Conservation (phyloP, 495 filamentous ascomycete genomes). For the Clohesyomyces aquaticus region DNA sequence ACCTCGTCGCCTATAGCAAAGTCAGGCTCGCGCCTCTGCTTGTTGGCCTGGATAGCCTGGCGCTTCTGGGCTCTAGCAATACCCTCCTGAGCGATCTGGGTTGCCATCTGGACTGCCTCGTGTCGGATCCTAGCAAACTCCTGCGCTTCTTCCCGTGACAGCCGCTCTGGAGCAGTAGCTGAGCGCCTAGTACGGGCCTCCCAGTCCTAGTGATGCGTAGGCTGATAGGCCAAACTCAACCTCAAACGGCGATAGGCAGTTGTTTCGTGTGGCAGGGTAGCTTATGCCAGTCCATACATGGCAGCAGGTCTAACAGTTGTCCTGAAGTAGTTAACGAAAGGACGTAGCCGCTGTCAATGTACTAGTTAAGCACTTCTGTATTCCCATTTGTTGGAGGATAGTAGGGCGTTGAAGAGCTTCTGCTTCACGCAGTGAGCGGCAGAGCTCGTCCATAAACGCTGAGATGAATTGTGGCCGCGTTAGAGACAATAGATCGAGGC, state of each 20-base stretch:
- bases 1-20: too few species aligned
- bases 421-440: constrained; percentile 19
- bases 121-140: too few species aligned
- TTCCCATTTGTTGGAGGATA: constrained; percentile 40
- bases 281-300: constrained; percentile 4
- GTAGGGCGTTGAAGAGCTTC: constrained; percentile 35
- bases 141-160: too few species aligned
- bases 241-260: constrained; percentile 4
- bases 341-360: background rate
- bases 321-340: background rate
- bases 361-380: constrained; percentile 39
- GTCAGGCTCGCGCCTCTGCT: too few species aligned
- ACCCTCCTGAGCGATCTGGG: too few species aligned
- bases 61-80: too few species aligned
- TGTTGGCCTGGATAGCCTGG: too few species aligned
- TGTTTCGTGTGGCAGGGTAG: constrained; percentile 1
- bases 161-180: too few species aligned
- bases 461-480: constrained; percentile 39
- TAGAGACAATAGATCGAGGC: constrained; percentile 30
- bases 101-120: too few species aligned
- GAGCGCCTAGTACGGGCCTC: too few species aligned
- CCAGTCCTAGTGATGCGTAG: too few species aligned
- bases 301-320: background rate
- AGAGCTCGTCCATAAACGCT: constrained; percentile 33
- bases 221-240: constrained; percentile 6